Conservation (phyloP, 1,284 basidiomycete species). For the Fomitopsis betulina region DNA sequence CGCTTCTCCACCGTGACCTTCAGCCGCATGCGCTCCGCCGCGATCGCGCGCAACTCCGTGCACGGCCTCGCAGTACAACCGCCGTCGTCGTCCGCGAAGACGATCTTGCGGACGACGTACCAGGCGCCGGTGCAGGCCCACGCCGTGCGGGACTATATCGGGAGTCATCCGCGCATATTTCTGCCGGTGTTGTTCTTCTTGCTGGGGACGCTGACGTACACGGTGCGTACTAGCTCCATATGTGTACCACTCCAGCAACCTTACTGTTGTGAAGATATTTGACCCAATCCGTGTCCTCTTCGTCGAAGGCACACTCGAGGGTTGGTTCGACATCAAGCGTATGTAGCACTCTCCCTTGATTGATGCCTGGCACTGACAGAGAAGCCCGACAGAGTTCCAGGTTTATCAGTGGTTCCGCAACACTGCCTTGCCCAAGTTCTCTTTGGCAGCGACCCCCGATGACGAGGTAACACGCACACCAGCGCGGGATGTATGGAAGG, state of each 20-base stretch:
- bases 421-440: conserved; percentile 51
- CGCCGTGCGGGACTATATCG: conserved; percentile 78
- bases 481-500: conserved; percentile 66
- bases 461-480: conserved; percentile 3
- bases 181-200: conserved; percentile 86
- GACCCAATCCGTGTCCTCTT: conserved; percentile 87
- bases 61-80: conserved; percentile 60
- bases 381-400: conserved; percentile 42
- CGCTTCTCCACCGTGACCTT: conserved; percentile 67
- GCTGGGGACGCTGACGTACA: conserved; percentile 85
- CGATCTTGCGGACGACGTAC: conserved; percentile 66
- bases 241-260: neutral
- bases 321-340: conserved; percentile 72
- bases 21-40: conserved; percentile 62
- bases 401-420: conserved; percentile 64
- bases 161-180: conserved; percentile 82
- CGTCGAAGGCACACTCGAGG: conserved; percentile 78
- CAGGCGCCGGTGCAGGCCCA: conserved; percentile 76
- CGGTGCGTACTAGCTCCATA: conserved; percentile 43
- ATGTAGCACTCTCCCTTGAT: neutral
- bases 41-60: conserved; percentile 81
- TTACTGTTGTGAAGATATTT: conserved; percentile 57
- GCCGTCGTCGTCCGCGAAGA: conserved; percentile 30
- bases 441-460: conserved; percentile 18
- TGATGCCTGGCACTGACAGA: neutral